These are phyloP conservation scores for Mortierella sp. DNA, from an alignment of 371 early-diverging fungal genomes.

Conservation along the genomic window DNA sequence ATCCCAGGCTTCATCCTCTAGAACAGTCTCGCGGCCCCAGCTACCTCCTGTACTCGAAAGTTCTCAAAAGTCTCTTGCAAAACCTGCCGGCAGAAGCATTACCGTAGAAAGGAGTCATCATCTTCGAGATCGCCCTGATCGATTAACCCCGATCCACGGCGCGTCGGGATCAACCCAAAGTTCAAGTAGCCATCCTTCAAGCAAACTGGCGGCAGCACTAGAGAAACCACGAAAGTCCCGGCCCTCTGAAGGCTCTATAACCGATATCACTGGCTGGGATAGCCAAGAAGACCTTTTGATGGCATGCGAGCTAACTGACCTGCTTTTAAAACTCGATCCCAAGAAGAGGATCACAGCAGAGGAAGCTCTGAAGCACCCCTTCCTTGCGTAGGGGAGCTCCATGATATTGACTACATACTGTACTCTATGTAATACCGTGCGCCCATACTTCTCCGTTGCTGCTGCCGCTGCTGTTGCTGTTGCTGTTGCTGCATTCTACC, in stretches of 20 bases:
- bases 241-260: too few relatives aligned
- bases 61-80: too few relatives aligned
- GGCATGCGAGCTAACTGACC: conserved; percentile 61
- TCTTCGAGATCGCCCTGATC: not conserved
- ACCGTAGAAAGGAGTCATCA: not conserved
- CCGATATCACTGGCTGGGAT: conserved; percentile 17
- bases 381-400: conserved; percentile 37
- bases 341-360: conserved; percentile 64
- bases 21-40: too few relatives aligned
- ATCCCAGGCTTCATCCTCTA: not conserved
- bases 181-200: not conserved
- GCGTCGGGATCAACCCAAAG: not conserved
- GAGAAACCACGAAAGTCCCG: not conserved
- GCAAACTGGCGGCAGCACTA: not conserved
- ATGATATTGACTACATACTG: not conserved
- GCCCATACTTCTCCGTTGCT: too few relatives aligned
- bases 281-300: conserved; percentile 35
- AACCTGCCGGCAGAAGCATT: not conserved
- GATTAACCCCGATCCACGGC: not conserved
- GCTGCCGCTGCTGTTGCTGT: too few relatives aligned
- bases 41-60: too few relatives aligned
- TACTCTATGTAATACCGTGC: not conserved
- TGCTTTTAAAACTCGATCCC: conserved; percentile 59
- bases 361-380: conserved; percentile 70
- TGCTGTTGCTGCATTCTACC: too few relatives aligned